Base-by-base conservation (phyloP, 768 basidiomycete species). In the Calvatia gigantea region DNA sequence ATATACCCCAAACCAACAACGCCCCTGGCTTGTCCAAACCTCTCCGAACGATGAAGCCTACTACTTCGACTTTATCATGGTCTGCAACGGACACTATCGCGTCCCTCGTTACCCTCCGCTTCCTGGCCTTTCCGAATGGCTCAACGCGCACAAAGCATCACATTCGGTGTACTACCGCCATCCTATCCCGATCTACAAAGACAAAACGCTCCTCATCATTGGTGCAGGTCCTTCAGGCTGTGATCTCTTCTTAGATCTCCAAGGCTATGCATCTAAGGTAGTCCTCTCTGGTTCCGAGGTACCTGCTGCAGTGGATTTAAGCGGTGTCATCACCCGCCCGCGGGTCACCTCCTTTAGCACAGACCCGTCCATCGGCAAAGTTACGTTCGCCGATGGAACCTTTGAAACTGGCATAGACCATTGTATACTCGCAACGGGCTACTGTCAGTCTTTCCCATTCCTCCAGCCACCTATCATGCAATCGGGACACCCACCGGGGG, bases 351-450 rank as follows among this genome's bases (percentile, higher is more conserved):
- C 68, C 35, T 81, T 83, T 61, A 70, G 68, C 12, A 41, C 51
- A n/a, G n/a, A n/a, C 19, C 37, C 31, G 1, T 61, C 64, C 8
- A 31, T 57, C 17, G 60, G 61, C 4, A 38, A 23, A 19, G 51
- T 51, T 15, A 57, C 31, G 14, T 61, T 61, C 45, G 56, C 51
- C 28, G 87, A 87, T 56, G 84, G 82, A 1, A 70, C 79, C 1
- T 61, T 65, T 11, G 86, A 87, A 64, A 60, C 68, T 29, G 74
- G 72, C 4, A 72, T 92, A 54, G 82, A 86, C 59, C 70, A 80
- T 58, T 83, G 82, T 59, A 82, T 91, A 50, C 70, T 92, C 15
- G 91, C 89, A 2, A 94, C 91, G 2, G 91, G 91, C 9, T 94
- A 87, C 65, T 71, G 85, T 49, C 69, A 80, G 41, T 70, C 78